Conservation (phyloP, 2,329 filamentous ascomycete genomes). For the Neonectria hederae region DNA sequence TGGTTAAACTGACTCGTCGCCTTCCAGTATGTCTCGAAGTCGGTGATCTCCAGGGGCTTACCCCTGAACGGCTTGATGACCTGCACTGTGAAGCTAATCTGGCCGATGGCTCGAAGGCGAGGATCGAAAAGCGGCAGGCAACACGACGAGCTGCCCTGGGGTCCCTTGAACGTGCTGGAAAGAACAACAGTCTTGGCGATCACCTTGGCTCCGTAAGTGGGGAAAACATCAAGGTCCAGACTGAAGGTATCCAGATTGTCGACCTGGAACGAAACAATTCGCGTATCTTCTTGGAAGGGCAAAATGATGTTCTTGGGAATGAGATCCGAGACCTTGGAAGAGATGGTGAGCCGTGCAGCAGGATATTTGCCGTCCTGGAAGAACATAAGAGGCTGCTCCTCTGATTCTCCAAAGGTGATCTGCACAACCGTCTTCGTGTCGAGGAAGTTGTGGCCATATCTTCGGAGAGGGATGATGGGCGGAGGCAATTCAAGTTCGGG, state of each 20-base stretch:
- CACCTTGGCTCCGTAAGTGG: constrained; percentile 95
- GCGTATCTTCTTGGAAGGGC: constrained; percentile 95
- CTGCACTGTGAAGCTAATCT: constrained; percentile 93
- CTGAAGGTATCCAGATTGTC: constrained; percentile 93
- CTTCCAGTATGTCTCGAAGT: constrained; percentile 99
- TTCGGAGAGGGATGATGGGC: constrained; percentile 91
- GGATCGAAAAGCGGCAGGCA: constrained; percentile 93
- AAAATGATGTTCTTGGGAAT: constrained; percentile 96
- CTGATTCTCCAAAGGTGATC: constrained; percentile 83
- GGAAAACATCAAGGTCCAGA: constrained; percentile 97
- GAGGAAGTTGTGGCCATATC: constrained; percentile 98
- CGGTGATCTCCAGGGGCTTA: constrained; percentile 92
- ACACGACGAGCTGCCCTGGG: constrained; percentile 79
- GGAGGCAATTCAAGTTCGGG: constrained; percentile 91
- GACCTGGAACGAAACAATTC: constrained; percentile 93
- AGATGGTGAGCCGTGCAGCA: constrained; percentile 92
- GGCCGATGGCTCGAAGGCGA: constrained; percentile 87
- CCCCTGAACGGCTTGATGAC: constrained; percentile 97
- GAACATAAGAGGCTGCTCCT: constrained; percentile 85
- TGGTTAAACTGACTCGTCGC: constrained; percentile 93
- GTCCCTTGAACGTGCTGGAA: constrained; percentile 83
- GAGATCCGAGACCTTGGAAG: constrained; percentile 93
- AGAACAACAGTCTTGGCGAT: constrained; percentile 96
- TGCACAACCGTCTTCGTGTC: constrained; percentile 97
- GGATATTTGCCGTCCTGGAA: constrained; percentile 98